Evolutionary conservation across 345 rosid genomes (phyloP).

Genomic region (Hevea brasiliensis): DNA sequence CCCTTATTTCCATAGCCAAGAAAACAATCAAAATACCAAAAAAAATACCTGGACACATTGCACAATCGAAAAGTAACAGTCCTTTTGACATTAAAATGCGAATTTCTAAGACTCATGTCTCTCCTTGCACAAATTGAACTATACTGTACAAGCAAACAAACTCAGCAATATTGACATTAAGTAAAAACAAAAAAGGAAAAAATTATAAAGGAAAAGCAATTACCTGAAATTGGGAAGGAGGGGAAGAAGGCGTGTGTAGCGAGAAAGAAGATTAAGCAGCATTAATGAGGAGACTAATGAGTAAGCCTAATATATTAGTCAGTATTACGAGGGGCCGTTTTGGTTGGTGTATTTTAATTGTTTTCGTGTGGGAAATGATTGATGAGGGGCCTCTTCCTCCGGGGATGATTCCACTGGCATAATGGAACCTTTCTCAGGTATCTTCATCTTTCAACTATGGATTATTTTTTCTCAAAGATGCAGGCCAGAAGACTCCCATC

Average conservation of each 20-base stretch:
- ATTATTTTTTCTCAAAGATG: too few species aligned
- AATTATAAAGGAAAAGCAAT: not conserved
- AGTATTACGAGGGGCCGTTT: too few species aligned
- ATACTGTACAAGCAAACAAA: too few species aligned
- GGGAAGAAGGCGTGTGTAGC: not conserved
- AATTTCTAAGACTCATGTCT: slow-evolving; percentile 45
- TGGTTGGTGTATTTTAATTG: too few species aligned
- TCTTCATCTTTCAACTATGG: too few species aligned
- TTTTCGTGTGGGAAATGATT: too few species aligned
- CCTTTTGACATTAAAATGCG: slow-evolving; percentile 31
- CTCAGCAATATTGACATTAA: not conserved
- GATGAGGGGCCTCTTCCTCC: too few species aligned
- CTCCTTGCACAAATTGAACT: slow-evolving; percentile 6
- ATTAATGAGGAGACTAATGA: too few species aligned
- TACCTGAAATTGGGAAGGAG: not conserved
- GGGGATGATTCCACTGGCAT: too few species aligned
- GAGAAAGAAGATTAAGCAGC: not conserved
- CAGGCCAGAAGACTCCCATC: too few species aligned
- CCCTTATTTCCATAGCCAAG: not conserved
- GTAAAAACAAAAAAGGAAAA: not conserved
- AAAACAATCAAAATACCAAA: not conserved
- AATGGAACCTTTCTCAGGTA: too few species aligned
- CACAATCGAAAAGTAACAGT: slow-evolving; percentile 50
- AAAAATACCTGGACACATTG: slow-evolving; percentile 58
- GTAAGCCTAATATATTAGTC: too few species aligned